A percentile compares a stretch with the other conserved stretches of the same genome.
phyloP scores from a whole-genome alignment of 371 early-diverging fungal genomes.

The Saksenaea vasiformis region DNA sequence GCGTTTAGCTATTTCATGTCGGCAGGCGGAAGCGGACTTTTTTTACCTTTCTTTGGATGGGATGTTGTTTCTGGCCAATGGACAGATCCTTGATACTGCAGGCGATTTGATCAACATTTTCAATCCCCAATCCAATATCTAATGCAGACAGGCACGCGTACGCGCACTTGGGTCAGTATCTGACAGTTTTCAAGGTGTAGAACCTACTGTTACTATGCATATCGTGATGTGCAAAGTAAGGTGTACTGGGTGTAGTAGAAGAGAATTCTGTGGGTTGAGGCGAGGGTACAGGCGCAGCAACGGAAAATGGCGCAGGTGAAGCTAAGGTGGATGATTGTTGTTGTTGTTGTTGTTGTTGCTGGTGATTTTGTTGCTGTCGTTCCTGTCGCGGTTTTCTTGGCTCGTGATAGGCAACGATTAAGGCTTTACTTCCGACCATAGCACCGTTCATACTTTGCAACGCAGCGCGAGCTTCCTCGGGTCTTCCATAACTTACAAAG shows the following conservation, averaged over 20 bases:
- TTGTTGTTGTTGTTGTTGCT: conserved; percentile 19
- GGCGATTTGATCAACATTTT: conserved; percentile 40
- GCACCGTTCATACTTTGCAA: conserved; percentile 40
- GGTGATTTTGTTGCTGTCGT: conserved; percentile 29
- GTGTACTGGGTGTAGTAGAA: neutral
- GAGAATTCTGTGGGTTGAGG: conserved; percentile 4
- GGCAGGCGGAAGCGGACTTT: neutral
- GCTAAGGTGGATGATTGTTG: conserved; percentile 7
- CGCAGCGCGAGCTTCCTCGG: conserved; percentile 44
- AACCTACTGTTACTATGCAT: conserved; percentile 7
- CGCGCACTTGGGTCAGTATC: neutral
- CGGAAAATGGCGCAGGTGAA: neutral
- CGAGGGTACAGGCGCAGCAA: neutral
- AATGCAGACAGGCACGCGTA: neutral
- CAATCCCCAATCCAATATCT: conserved; percentile 33
- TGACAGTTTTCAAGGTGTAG: neutral
- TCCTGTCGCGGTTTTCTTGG: conserved; percentile 41
- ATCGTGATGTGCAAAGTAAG: conserved; percentile 5
- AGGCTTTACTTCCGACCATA: conserved; percentile 26
- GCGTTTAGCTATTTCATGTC: neutral
- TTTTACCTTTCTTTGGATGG: neutral
- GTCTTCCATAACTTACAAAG: conserved; percentile 38
- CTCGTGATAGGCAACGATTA: conserved; percentile 47
- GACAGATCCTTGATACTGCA: conserved; percentile 35
- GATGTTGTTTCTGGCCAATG: conserved; percentile 33